Conservation (phyloP, 108 stramenopile genomes). For the Cylindrotheca closterium region DNA sequence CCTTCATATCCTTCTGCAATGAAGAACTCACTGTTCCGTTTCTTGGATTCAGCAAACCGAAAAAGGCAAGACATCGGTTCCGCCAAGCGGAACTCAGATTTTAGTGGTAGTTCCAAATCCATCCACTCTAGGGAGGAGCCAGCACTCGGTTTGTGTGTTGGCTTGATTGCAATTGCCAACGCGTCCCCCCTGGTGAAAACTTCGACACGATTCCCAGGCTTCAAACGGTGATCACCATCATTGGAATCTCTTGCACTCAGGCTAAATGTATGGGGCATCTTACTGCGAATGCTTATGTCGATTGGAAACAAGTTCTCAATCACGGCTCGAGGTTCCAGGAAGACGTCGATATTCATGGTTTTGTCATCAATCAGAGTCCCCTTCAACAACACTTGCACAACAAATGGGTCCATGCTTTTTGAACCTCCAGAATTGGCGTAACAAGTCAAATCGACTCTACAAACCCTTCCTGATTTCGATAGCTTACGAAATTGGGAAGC, state of each 20-base stretch:
- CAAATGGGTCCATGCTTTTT: constrained; percentile 19
- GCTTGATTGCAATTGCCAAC: constrained; percentile 61
- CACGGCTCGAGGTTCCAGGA: constrained; percentile 61
- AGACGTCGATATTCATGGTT: constrained; percentile 55
- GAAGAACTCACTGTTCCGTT: constrained; percentile 51
- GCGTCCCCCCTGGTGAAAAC: constrained; percentile 79
- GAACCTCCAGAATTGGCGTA: not conserved
- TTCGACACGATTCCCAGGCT: constrained; percentile 53
- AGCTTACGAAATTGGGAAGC: constrained; percentile 7
- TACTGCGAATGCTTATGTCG: constrained; percentile 55
- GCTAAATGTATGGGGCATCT: constrained; percentile 80
- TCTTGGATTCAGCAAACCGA: constrained; percentile 44
- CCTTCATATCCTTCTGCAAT: constrained; percentile 41
- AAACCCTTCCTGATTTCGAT: constrained; percentile 4
- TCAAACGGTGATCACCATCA: constrained; percentile 37
- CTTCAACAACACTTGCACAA: constrained; percentile 45
- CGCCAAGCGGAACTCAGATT: constrained; percentile 38
- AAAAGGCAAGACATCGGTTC: constrained; percentile 65
- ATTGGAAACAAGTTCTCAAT: constrained; percentile 77
- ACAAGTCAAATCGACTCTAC: constrained; percentile 26
- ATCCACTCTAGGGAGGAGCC: constrained; percentile 75
- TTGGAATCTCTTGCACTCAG: constrained; percentile 8
- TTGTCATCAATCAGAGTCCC: constrained; percentile 43
- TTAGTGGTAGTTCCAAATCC: constrained; percentile 71
- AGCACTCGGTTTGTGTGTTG: constrained; percentile 59